Evolutionary conservation across 305 asterid genomes (phyloP).

Genomic region (Fraxinus floribunda): DNA sequence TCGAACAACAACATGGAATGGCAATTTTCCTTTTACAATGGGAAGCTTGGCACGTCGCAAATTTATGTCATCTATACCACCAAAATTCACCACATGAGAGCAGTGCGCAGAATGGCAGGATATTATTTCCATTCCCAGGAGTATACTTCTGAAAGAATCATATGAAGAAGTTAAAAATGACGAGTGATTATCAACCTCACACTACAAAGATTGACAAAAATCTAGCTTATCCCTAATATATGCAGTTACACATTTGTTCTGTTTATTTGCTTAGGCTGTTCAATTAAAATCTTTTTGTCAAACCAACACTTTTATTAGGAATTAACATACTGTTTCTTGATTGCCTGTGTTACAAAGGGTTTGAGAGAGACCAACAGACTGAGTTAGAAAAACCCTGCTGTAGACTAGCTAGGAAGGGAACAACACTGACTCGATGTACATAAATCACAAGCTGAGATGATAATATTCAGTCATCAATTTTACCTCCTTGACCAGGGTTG

Average conservation of each 20-base stretch:
- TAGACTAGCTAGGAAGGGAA: not conserved
- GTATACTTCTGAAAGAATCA: slow-evolving; percentile 36
- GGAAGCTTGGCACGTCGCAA: slow-evolving; percentile 32
- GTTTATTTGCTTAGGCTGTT: slow-evolving; percentile 3
- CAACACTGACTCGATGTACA: not conserved
- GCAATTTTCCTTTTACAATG: slow-evolving; percentile 26
- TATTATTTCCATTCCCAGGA: slow-evolving; percentile 51
- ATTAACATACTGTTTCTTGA: not conserved
- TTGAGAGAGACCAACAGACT: not conserved
- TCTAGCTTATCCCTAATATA: not conserved
- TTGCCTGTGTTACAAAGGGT: not conserved
- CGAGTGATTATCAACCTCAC: not conserved
- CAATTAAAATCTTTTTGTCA: not conserved
- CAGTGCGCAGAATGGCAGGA: slow-evolving; percentile 43
- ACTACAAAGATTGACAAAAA: not conserved
- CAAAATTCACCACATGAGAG: slow-evolving; percentile 32
- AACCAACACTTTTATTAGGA: not conserved
- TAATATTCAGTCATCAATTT: not conserved
- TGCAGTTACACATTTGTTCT: not conserved
- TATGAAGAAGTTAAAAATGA: slow-evolving; percentile 15
- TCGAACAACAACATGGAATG: slow-evolving; percentile 21
- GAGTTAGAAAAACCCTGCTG: not conserved
- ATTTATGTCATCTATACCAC: slow-evolving; percentile 35
- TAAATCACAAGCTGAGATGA: not conserved
- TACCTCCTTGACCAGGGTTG: not conserved